Evolutionary conservation across 371 early-diverging fungal species (phyloP).

Genomic region (Rhizopus delemar): DNA sequence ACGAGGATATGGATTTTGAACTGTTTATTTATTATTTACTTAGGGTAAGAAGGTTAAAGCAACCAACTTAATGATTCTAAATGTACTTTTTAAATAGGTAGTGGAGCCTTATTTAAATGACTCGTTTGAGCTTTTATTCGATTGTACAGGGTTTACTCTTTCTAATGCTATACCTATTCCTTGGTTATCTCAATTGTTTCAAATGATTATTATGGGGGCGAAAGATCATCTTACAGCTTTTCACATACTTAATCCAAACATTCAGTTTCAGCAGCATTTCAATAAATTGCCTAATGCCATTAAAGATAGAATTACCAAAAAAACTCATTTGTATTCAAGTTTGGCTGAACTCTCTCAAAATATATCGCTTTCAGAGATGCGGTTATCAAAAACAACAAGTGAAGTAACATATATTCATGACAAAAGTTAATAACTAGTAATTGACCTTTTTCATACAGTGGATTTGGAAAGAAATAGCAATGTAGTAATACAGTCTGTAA

Average conservation of each 20-base stretch:
- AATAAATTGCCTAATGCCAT: constrained; percentile 59
- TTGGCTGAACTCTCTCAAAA: constrained; percentile 70
- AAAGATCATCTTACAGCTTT: constrained; percentile 54
- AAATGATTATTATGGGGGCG: constrained; percentile 68
- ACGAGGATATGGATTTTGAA: constrained; percentile 81
- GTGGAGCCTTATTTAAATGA: constrained; percentile 60
- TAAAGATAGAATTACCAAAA: constrained; percentile 61
- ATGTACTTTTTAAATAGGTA: constrained; percentile 28
- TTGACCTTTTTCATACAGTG: constrained; percentile 28
- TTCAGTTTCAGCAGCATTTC: constrained; percentile 66
- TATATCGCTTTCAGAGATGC: constrained; percentile 67
- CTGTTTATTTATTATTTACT: constrained; percentile 73
- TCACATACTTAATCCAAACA: constrained; percentile 79
- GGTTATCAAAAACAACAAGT: constrained; percentile 75
- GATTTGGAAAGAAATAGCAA: constrained; percentile 70
- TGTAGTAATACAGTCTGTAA: constrained; percentile 63
- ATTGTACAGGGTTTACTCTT: constrained; percentile 74
- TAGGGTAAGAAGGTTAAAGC: constrained; percentile 45
- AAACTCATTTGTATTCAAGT: constrained; percentile 61
- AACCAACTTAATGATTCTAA: not conserved
- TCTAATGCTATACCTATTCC: constrained; percentile 77
- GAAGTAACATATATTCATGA: constrained; percentile 12
- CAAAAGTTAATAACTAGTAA: not conserved
- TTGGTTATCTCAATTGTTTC: constrained; percentile 75
- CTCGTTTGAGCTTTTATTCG: constrained; percentile 81